A percentile compares a stretch with the other conserved stretches of the same genome.
Evolutionary conservation across 129 eudicot genomes (phyloP).

Genomic region (Scalesia atractyloides): DNA sequence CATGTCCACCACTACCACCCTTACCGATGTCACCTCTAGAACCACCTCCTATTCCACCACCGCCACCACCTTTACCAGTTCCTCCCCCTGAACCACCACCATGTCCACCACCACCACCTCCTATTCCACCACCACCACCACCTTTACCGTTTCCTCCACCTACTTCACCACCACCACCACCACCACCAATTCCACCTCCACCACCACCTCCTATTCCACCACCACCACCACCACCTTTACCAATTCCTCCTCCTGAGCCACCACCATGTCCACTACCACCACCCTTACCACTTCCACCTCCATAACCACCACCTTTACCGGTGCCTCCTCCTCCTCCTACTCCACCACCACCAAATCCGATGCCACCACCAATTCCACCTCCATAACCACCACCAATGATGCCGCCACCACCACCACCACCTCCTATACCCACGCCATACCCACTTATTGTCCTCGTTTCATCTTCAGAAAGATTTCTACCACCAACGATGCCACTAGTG

Average conservation of each 20-base stretch:
- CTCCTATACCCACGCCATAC: not conserved
- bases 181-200: not conserved
- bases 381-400: not conserved
- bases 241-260: not conserved
- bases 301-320: not conserved
- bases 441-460: not conserved
- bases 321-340: not conserved
- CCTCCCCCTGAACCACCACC: not conserved
- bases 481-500: not conserved
- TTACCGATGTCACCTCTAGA: not conserved
- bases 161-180: no score
- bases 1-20: not conserved
- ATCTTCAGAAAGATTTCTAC: constrained; percentile 3
- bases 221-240: not conserved
- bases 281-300: not conserved
- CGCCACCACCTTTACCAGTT: not conserved
- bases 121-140: not conserved
- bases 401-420: not conserved
- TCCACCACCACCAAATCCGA: no score
- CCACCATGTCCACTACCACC: not conserved
- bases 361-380: not conserved
- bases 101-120: not conserved
- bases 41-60: not conserved
- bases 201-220: no score
- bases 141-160: not conserved